phyloP scores from a whole-genome alignment of 352 stramenopile species.

The Hyaloperonospora arabidopsidis region DNA sequence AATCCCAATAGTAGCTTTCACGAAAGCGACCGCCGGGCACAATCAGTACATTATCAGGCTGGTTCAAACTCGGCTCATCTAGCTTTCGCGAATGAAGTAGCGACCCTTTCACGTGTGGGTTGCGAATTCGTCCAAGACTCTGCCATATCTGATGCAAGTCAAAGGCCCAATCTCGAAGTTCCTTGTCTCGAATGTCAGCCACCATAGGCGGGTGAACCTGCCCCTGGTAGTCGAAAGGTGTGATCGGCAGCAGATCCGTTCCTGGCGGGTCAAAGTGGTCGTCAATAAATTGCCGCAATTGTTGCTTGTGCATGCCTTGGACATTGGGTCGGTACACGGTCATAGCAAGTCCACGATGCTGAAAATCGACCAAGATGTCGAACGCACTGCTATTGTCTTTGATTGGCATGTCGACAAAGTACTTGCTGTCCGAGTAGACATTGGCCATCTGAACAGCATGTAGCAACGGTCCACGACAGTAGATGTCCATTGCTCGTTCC shows the following conservation, averaged over 20 bases:
- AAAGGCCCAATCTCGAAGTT: slow-evolving; percentile 57
- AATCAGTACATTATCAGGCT: slow-evolving; percentile 61
- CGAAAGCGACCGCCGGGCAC: slow-evolving; percentile 87
- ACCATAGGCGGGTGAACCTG: slow-evolving; percentile 45
- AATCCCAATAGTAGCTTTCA: slow-evolving; percentile 91
- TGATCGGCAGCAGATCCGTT: slow-evolving; percentile 63
- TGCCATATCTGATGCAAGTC: slow-evolving; percentile 71
- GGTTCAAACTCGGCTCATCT: slow-evolving; percentile 24
- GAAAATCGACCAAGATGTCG: slow-evolving; percentile 65
- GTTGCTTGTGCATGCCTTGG: slow-evolving; percentile 24
- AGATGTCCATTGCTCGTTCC: slow-evolving; percentile 65
- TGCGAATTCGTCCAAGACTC: slow-evolving; percentile 51
- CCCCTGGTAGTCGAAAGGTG: slow-evolving; percentile 61
- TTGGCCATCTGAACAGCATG: slow-evolving; percentile 62
- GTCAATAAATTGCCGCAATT: slow-evolving; percentile 60
- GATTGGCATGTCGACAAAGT: slow-evolving; percentile 92
- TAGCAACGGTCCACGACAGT: slow-evolving; percentile 57
- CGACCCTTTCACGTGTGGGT: slow-evolving; percentile 44
- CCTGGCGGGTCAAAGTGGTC: slow-evolving; percentile 78
- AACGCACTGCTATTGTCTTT: slow-evolving; percentile 66
- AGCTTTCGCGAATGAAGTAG: slow-evolving; percentile 41
- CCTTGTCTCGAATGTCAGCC: slow-evolving; percentile 37
- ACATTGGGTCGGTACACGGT: slow-evolving; percentile 36
- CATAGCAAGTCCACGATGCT: slow-evolving; percentile 42
- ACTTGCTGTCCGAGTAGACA: slow-evolving; percentile 87